Evolutionary conservation across 2,329 filamentous ascomycete species (phyloP), one percentile per base, ranked within the genome.

Genomic region (Sphaerostilbella broomeana): DNA sequence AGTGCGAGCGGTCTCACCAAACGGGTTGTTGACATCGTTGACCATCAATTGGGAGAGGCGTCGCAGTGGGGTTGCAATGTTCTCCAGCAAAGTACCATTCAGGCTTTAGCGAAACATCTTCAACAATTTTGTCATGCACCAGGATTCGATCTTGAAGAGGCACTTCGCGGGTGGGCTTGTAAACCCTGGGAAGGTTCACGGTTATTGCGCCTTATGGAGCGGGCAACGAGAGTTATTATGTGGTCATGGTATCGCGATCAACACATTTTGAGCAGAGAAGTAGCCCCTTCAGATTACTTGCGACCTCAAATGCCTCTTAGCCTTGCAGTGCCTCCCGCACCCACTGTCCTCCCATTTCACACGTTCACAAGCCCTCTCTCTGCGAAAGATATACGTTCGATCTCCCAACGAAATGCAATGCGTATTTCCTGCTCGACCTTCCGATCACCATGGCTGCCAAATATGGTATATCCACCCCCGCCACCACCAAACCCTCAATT

Each of bases 351-450:
- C 1, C 92, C 92, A 1, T 98, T 98, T 56, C 92, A 98, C 60
- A 97, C 92, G 0, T 98, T 98, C 55, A 98, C 92, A 2, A 95
- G 86, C 48, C 92, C 92, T 0, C 70, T 98, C 48, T 88, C 86
- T 6, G 88, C 92, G 4, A 87, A 85, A 58, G 86, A 95, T 50
- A 87, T 98, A 44, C 84, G 92, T 12, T 77, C 85, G 55, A 98
- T 98, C 47, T 97, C 92, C 7, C 90, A 97, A 59, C 78, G 92
- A 17, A 98, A 98, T 56, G 92, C 87, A 2, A 72, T 94, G 21
- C 81, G 92, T 26, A 97, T 98, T 52, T 95, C 90, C 0, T 88
- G 84, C 48, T 92, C 88, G 3, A 94, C 92, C 0, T 65, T 98
- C 12, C 80, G 83, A 42, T 79, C 88, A 2, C 77, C 88, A 4